Conservation (phyloP, 257 asterid species). For the Anisodus acutangulus region DNA sequence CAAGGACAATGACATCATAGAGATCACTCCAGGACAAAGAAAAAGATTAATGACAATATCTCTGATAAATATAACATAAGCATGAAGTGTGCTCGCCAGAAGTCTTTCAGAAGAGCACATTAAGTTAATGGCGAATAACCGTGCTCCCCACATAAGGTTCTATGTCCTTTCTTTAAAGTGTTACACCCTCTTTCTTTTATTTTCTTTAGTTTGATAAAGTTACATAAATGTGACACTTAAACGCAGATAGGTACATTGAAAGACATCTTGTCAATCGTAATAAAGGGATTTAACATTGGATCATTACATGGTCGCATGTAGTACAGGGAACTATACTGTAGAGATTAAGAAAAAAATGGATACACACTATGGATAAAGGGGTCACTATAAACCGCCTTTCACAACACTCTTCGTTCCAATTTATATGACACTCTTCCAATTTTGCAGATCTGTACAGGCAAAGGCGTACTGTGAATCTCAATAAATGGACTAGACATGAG, state of each 20-base stretch:
- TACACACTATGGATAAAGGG: not conserved
- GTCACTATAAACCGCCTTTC: not conserved
- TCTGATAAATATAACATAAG: conserved; percentile 6
- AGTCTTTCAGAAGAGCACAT: not conserved
- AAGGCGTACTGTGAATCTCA: not conserved
- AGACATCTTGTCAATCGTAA: not conserved
- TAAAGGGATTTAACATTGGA: conserved; percentile 13
- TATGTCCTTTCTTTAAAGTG: not conserved
- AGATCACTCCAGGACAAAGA: not conserved
- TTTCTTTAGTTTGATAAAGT: not conserved
- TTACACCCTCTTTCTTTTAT: too few species aligned
- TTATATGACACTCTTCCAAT: not conserved
- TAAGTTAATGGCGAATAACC: not conserved
- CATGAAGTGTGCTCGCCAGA: not conserved
- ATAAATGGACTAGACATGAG: conserved; percentile 20
- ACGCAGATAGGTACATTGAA: not conserved
- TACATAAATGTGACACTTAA: not conserved
- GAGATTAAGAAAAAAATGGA: not conserved
- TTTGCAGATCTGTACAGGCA: not conserved
- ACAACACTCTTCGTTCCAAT: not conserved
- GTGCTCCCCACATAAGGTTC: not conserved
- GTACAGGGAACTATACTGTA: not conserved
- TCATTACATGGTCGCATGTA: not conserved
- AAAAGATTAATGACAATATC: not conserved
- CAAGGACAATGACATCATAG: not conserved